A percentile compares a stretch with the other conserved stretches of the same genome.
phyloP scores from a whole-genome alignment of 257 asterid genomes.

The Rauvolfia tetraphylla region DNA sequence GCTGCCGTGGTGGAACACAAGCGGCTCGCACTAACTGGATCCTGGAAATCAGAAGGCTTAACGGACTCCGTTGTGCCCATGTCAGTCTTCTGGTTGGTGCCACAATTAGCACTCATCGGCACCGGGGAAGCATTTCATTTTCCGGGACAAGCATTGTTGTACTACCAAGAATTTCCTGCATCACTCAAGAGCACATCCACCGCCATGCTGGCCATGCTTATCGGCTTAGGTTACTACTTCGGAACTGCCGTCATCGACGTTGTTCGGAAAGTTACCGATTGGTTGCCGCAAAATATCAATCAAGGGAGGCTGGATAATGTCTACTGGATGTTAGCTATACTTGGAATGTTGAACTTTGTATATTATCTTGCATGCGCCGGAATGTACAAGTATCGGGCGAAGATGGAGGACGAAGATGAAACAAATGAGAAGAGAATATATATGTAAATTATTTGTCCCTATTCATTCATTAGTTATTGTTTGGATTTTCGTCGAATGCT shows the following conservation, averaged over 20 bases:
- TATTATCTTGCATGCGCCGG: conserved; percentile 18
- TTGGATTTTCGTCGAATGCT: too few relatives aligned
- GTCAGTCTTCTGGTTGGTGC: conserved; percentile 28
- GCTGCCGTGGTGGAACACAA: conserved; percentile 25
- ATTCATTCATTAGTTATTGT: too few relatives aligned
- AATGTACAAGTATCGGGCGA: conserved; percentile 8
- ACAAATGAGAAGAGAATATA: background rate
- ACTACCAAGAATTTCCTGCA: conserved; percentile 28
- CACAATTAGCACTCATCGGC: conserved; percentile 20
- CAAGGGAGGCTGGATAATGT: conserved; percentile 28
- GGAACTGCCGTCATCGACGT: conserved; percentile 21
- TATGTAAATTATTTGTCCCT: background rate
- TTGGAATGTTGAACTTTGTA: conserved; percentile 18
- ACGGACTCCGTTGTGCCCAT: conserved; percentile 13
- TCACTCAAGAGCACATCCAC: conserved; percentile 29
- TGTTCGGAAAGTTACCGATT: conserved; percentile 16
- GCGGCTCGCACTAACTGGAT: background rate
- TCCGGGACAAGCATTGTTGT: conserved; percentile 27
- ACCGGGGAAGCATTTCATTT: conserved; percentile 29
- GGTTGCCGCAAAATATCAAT: conserved; percentile 31
- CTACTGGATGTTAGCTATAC: conserved; percentile 16
- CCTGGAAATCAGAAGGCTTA: background rate
- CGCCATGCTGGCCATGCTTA: conserved; percentile 10
- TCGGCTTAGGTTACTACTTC: conserved; percentile 16
- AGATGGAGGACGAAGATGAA: background rate